Percentiles rank a stretch among this genome's conserved stretches.
Conservation (phyloP, 306 rosid genomes). For the Acacia confusa region DNA sequence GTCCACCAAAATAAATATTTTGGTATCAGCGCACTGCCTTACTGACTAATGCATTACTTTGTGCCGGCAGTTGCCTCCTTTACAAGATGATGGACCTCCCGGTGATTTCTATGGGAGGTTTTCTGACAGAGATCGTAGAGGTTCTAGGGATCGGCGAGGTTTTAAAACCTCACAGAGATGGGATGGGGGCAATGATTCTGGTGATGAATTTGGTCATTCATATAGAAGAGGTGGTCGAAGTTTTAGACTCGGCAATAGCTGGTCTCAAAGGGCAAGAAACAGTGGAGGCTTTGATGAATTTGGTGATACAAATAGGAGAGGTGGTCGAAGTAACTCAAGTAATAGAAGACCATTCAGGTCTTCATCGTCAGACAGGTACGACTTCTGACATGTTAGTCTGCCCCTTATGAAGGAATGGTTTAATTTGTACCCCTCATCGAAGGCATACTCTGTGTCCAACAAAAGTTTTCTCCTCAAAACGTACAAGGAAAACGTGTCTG, state of each 20-base stretch:
- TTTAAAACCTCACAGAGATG: constrained; percentile 60
- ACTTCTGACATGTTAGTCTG: neutral
- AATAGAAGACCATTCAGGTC: constrained; percentile 66
- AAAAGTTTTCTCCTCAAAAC: neutral
- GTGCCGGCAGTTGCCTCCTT: constrained; percentile 75
- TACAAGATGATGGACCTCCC: constrained; percentile 96
- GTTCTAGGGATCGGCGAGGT: constrained; percentile 62
- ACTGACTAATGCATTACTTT: constrained; percentile 22
- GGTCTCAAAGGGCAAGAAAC: constrained; percentile 50
- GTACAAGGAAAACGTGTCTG: neutral
- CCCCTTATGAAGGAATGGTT: neutral
- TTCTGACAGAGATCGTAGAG: constrained; percentile 63
- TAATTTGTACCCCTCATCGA: neutral
- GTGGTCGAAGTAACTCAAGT: constrained; percentile 51
- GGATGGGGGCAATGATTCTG: constrained; percentile 31
- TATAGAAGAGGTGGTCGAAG: constrained; percentile 42
- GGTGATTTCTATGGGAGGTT: constrained; percentile 82
- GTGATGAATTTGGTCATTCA: constrained; percentile 32
- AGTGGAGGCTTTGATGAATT: constrained; percentile 37
- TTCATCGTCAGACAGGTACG: constrained; percentile 74
- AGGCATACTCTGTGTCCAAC: neutral
- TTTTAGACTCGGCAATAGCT: constrained; percentile 43
- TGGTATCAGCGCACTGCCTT: neutral
- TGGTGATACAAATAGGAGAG: constrained; percentile 41
- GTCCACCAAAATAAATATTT: neutral